Conservation (phyloP, 1,284 basidiomycete genomes). For the Leccinum pseudoinsigne region DNA sequence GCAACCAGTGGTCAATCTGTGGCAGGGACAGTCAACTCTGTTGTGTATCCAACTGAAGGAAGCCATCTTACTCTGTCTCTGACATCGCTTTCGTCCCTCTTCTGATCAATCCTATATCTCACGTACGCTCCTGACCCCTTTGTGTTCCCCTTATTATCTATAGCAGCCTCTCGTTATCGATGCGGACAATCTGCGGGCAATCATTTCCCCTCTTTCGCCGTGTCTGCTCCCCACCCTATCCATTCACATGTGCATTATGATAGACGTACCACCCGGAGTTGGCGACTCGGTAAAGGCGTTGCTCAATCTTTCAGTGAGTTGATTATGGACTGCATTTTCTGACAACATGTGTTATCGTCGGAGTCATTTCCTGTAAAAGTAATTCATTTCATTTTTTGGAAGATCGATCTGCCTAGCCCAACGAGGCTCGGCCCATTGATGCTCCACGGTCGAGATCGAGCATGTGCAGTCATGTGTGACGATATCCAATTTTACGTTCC, state of each 20-base stretch:
- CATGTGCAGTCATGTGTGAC: not conserved
- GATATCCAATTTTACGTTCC: not conserved
- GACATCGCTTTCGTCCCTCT: not conserved
- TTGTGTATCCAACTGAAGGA: too few species aligned
- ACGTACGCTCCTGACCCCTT: not conserved
- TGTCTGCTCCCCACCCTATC: not conserved
- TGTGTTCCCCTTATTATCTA: not conserved
- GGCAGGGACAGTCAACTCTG: too few species aligned
- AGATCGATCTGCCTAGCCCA: not conserved
- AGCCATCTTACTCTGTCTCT: too few species aligned
- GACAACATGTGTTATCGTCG: not conserved
- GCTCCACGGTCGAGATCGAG: not conserved
- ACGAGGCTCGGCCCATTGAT: not conserved
- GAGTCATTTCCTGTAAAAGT: not conserved
- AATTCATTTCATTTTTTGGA: not conserved
- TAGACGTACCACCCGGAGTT: not conserved
- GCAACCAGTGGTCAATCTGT: not conserved
- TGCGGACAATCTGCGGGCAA: not conserved
- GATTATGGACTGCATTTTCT: not conserved
- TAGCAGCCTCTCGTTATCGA: not conserved
- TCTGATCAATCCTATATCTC: not conserved
- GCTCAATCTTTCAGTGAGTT: not conserved
- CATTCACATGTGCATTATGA: not conserved
- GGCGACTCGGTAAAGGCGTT: not conserved
- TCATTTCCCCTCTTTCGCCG: not conserved